Base-by-base conservation (phyloP, 768 basidiomycete genomes). In the Lactarius quietus region DNA sequence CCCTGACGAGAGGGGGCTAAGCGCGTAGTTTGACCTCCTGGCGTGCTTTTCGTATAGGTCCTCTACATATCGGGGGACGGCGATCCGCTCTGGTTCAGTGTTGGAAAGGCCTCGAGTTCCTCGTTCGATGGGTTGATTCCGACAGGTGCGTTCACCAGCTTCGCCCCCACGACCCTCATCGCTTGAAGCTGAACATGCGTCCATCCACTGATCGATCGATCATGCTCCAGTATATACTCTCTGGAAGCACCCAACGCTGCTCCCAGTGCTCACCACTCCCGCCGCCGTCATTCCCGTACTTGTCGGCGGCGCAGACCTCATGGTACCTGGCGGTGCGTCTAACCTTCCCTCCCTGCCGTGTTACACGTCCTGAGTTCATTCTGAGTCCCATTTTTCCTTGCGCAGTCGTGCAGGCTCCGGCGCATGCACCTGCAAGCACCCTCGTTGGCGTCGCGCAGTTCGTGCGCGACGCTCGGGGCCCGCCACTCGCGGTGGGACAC, bases 291-390 rank as follows among this genome's bases (percentile, higher is more conserved):
- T 93, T 41, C 87, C 87, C 1, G 79, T 87, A 29, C 81, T 95
- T 15, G 77, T 85, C 3, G 84, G 84, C 12, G 92, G 93, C n/a
- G 90, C 92, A 0, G 92, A 95, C 77, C 82, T 94, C 9, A 93
- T 95, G 91, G 86, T 90, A 38, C 90, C 92, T 5, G 92, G 92
- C 75, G 89, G 90, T 89, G 72, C 72, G 86, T 78, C 33, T 41
- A 52, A n/a, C 3, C 35, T 10, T 31, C 53, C 51, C 28, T 38
- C 18, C 1, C 55, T 28, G 18, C 48, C 6, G 12, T 18, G 3
- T 20, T 23, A 18, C 58, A 45, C 12, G 5, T 38, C 58, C 59
- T 60, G 53, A 55, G 53, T 60, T 29, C 31, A 39, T 60, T 29
- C 31, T 54, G 29, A 29, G 53, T 20, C 29, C 29, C 29, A 28